Evolutionary conservation across 208 protist genomes (phyloP).

Genomic region (Naegleria fowleri): DNA sequence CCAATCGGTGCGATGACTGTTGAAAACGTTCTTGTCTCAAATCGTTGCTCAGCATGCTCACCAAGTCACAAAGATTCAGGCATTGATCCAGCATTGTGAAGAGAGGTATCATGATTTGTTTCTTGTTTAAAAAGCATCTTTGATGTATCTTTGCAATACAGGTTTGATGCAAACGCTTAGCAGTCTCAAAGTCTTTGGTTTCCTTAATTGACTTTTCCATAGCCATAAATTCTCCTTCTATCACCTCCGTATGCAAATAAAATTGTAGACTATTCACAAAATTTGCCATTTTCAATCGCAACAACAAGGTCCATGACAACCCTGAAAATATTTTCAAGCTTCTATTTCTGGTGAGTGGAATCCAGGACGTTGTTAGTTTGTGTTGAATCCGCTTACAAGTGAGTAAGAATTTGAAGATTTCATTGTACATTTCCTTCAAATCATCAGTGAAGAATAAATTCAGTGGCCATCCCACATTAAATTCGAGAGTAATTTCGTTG

Average conservation of each 20-base stretch:
- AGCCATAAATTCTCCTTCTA: neutral
- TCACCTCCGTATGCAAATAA: neutral
- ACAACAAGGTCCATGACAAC: neutral
- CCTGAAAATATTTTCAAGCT: neutral
- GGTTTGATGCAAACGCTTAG: neutral
- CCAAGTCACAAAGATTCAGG: neutral
- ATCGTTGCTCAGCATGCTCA: neutral
- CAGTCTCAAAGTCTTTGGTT: conserved; percentile 11
- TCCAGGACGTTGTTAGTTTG: neutral
- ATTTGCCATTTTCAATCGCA: neutral
- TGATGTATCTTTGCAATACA: neutral
- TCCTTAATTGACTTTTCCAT: neutral
- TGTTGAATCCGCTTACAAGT: neutral
- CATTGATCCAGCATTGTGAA: neutral
- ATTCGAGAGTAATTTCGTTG: neutral
- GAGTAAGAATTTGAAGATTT: neutral
- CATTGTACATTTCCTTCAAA: neutral
- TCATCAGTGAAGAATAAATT: neutral
- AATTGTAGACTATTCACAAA: neutral
- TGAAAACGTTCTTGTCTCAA: neutral
- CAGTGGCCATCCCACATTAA: neutral
- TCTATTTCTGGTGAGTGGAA: neutral
- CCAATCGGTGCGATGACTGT: neutral
- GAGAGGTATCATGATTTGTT: neutral
- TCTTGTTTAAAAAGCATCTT: neutral